phyloP scores from a whole-genome alignment of 2,329 filamentous ascomycete genomes.

The Aspergillus fructus region DNA sequence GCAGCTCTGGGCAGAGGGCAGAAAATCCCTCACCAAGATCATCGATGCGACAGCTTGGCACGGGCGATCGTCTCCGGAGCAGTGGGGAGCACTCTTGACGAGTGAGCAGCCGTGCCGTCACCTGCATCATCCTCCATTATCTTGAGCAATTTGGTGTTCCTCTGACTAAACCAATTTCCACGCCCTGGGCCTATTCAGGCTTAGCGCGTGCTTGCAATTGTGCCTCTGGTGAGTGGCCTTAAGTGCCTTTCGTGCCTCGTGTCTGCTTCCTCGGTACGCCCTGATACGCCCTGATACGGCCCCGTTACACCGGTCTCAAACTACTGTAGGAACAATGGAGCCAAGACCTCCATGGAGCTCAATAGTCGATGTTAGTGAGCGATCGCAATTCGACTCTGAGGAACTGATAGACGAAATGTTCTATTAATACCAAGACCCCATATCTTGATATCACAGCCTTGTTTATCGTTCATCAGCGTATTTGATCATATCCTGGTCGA shows the following conservation, averaged over 20 bases:
- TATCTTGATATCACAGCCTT: slow-evolving; percentile 1
- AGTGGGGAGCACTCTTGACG: slow-evolving; percentile 19
- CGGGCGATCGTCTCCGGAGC: slow-evolving; percentile 34
- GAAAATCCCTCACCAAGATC: slow-evolving; percentile 38
- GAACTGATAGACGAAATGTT: background rate
- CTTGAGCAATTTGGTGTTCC: slow-evolving; percentile 1
- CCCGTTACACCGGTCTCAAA: slow-evolving; percentile 10
- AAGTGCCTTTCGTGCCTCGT: background rate
- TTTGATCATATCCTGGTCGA: slow-evolving; percentile 1
- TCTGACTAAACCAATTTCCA: background rate
- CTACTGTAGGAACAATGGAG: slow-evolving; percentile 37
- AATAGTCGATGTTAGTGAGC: slow-evolving; percentile 8
- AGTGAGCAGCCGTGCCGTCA: background rate
- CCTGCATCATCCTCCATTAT: background rate
- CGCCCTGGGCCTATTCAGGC: background rate
- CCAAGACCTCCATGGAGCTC: slow-evolving; percentile 14
- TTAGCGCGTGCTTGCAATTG: slow-evolving; percentile 2
- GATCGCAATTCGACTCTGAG: slow-evolving; percentile 2
- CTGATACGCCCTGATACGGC: background rate
- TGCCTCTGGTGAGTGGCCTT: slow-evolving; percentile 1
- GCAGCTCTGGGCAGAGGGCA: slow-evolving; percentile 2
- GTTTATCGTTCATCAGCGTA: slow-evolving; percentile 1
- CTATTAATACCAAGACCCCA: slow-evolving; percentile 10
- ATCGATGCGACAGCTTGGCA: slow-evolving; percentile 30
- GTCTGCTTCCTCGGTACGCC: background rate